Base-by-base conservation (phyloP, 2,329 filamentous ascomycete genomes). In the Graphium sp. region DNA sequence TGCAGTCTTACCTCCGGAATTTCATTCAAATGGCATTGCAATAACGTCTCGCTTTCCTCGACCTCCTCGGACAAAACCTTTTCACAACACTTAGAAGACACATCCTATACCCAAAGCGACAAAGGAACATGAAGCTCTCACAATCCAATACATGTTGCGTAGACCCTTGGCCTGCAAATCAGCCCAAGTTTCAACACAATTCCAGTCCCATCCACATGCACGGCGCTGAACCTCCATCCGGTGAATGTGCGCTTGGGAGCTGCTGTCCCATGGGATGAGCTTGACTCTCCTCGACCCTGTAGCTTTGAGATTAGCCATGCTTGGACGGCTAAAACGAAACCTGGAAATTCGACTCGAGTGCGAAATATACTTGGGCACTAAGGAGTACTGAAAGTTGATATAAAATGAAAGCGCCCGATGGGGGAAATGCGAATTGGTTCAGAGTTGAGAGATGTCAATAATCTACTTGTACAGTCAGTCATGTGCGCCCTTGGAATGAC, bases 231-330 rank as follows among this genome's bases (percentile, higher is more conserved):
- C 45, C 22, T 48, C 41, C 39, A 62, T 40, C 21, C 58, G 45
- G 31, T 51, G 34, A 19, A 46, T 40, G 30, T 62, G 58, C n/a
- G 42, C 40, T 7, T 45, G 42, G 24, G 47, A 53, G 11, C 36
- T 38, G 7, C 52, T 41, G 32, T 64, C 57, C 52, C 53, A 63
- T 7, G 58, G 56, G 13, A 62, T 41, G 22, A 62, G 45, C 31
- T 43, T 26, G 10, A 56, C 36, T 26, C 42, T 43, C 17, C 10
- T 11, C n/a, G n/a, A n/a, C n/a, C n/a, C n/a, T n/a, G n/a, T n/a
- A n/a, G n/a, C n/a, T n/a, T n/a, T n/a, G n/a, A n/a, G n/a, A n/a
- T n/a, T n/a, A n/a, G n/a, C n/a, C n/a, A n/a, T n/a, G n/a, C n/a
- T n/a, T n/a, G n/a, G n/a, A n/a, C n/a, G n/a, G n/a, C n/a, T n/a